Percentiles rank a stretch among this genome's conserved stretches.
Evolutionary conservation across 768 basidiomycete genomes (phyloP).

Genomic region (Leccinum boreale): DNA sequence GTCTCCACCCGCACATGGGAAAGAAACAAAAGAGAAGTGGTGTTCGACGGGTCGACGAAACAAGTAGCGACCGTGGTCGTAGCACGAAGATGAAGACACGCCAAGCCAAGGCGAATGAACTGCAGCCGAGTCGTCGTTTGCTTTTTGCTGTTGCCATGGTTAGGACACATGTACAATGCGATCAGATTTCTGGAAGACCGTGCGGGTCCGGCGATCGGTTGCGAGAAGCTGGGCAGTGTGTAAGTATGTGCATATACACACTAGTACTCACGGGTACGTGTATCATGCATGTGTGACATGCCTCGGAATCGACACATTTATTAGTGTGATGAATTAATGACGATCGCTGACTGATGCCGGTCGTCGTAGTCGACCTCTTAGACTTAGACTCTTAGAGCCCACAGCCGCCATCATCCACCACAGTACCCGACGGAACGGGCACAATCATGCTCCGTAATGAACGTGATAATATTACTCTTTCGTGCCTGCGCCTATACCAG

Average conservation of each 20-base stretch:
- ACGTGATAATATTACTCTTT: background rate
- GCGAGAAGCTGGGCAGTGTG: background rate
- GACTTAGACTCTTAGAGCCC: background rate
- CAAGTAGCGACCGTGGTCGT: background rate
- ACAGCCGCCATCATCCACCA: background rate
- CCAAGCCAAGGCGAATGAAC: background rate
- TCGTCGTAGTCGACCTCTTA: background rate
- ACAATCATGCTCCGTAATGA: background rate
- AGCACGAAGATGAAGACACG: background rate
- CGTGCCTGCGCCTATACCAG: background rate
- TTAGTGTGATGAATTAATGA: background rate
- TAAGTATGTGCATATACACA: background rate
- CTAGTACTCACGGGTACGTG: background rate
- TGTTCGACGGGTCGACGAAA: background rate
- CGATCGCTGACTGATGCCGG: background rate
- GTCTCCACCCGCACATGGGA: background rate
- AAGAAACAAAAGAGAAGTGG: background rate
- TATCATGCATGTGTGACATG: no score
- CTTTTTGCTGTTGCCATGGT: background rate
- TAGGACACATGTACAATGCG: background rate
- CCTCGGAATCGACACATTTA: background rate
- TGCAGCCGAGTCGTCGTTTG: background rate
- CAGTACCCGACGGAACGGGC: background rate
- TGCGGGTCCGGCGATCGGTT: background rate
- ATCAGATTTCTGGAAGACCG: background rate